phyloP scores from a whole-genome alignment of 495 filamentous ascomycete species.

The Coniosporium apollinis region DNA sequence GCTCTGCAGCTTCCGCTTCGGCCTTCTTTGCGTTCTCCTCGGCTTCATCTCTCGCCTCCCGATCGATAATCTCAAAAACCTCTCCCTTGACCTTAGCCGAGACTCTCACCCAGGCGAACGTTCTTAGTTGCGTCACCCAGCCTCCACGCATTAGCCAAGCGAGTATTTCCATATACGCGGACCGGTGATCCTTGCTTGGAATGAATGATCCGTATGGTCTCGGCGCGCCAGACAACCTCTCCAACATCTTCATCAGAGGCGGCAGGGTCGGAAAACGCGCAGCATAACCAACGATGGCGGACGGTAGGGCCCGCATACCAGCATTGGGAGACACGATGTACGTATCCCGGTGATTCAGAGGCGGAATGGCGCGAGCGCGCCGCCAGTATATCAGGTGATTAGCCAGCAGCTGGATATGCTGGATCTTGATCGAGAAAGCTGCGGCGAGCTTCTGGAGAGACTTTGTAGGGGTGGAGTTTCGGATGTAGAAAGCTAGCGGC shows the following conservation, averaged over 20 bases:
- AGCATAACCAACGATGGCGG: slow-evolving; percentile 57
- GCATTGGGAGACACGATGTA: slow-evolving; percentile 90
- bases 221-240: slow-evolving; percentile 55
- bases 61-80: slow-evolving; percentile 39
- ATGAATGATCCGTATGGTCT: slow-evolving; percentile 65
- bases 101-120: slow-evolving; percentile 66
- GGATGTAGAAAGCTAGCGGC: slow-evolving; percentile 67
- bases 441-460: slow-evolving; percentile 48
- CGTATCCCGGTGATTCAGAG: slow-evolving; percentile 75
- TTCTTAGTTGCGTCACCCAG: slow-evolving; percentile 82
- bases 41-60: slow-evolving; percentile 26
- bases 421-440: slow-evolving; percentile 50
- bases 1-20: too few relatives aligned
- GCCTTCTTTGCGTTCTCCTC: too few relatives aligned
- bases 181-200: slow-evolving; percentile 76
- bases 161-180: slow-evolving; percentile 72
- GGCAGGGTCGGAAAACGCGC: slow-evolving; percentile 65
- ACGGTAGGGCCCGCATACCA: slow-evolving; percentile 53
- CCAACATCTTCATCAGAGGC: slow-evolving; percentile 67
- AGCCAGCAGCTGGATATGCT: slow-evolving; percentile 67
- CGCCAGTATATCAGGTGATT: slow-evolving; percentile 92
- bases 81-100: slow-evolving; percentile 44
- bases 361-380: slow-evolving; percentile 78
- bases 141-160: slow-evolving; percentile 83
- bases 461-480: slow-evolving; percentile 64